Evolutionary conservation across 129 eudicot species (phyloP).

Genomic region (Saposhnikovia divaricata): DNA sequence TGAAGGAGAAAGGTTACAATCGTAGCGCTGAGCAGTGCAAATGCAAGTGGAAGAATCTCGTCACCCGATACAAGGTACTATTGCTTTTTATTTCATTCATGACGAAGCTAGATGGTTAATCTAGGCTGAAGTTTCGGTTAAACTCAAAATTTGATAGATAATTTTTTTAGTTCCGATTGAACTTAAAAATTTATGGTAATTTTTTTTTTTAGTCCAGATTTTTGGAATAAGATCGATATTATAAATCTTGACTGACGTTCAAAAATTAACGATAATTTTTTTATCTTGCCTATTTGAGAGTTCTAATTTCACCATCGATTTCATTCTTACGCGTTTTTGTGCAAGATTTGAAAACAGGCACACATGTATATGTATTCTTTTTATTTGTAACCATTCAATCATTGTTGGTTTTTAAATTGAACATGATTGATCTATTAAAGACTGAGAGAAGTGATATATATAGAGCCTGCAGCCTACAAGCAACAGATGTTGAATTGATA

Average conservation of each 20-base stretch:
- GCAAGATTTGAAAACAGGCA: neutral
- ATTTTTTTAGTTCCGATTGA: too few species aligned
- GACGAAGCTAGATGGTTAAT: too few species aligned
- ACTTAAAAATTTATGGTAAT: too few species aligned
- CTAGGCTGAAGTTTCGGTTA: too few species aligned
- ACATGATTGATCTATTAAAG: neutral
- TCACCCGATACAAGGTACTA: conserved; percentile 71
- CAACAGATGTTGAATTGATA: neutral
- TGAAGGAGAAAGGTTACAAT: conserved; percentile 76
- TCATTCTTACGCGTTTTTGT: neutral
- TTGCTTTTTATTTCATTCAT: neutral
- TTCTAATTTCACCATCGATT: too few species aligned
- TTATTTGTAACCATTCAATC: neutral
- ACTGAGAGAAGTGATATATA: neutral
- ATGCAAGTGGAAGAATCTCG: conserved; percentile 91
- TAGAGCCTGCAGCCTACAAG: conserved; percentile 1
- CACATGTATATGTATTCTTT: neutral
- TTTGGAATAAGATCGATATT: too few species aligned
- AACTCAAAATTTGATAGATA: too few species aligned
- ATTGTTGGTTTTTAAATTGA: neutral
- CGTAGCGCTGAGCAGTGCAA: conserved; percentile 89
- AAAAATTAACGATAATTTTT: too few species aligned
- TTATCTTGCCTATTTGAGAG: too few species aligned
- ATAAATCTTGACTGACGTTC: too few species aligned
- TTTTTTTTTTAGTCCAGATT: too few species aligned